phyloP scores from a whole-genome alignment of 2,329 filamentous ascomycete species.

The Claviceps monticola region DNA sequence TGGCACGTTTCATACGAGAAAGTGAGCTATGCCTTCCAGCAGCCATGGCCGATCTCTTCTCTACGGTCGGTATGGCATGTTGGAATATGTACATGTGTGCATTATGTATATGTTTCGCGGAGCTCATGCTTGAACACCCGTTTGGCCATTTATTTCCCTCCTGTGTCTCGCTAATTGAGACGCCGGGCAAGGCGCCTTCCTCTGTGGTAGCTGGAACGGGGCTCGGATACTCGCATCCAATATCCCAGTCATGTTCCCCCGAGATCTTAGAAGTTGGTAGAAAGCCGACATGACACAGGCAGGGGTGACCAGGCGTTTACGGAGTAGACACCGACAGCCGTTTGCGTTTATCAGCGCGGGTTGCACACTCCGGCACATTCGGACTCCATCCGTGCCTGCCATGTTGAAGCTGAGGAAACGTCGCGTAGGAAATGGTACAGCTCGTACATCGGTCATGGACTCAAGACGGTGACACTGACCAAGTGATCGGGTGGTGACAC shows the following conservation, averaged over 20 bases:
- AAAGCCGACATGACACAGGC: conserved; percentile 1
- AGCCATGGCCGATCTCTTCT: background rate
- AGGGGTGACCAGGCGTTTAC: background rate
- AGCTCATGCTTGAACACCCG: background rate
- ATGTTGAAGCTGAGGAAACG: conserved; percentile 1
- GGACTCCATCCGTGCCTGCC: conserved; percentile 1
- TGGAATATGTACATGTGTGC: background rate
- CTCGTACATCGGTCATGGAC: background rate
- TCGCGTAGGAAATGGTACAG: conserved; percentile 2
- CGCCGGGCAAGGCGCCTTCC: conserved; percentile 1
- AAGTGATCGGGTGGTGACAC: conserved; percentile 2
- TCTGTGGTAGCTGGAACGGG: background rate
- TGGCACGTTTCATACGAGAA: background rate
- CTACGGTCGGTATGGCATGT: background rate
- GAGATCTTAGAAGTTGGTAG: background rate
- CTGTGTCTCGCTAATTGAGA: conserved; percentile 7
- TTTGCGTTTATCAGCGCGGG: background rate
- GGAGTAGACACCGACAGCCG: background rate
- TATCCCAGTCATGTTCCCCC: background rate
- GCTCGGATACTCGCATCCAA: conserved; percentile 5
- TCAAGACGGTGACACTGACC: background rate
- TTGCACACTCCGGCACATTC: conserved; percentile 1
- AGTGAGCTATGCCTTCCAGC: background rate
- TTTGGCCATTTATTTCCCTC: background rate
- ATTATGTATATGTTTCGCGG: background rate